Evolutionary conservation across 495 filamentous ascomycete genomes (phyloP).

Genomic region (Choiromyces venosus): DNA sequence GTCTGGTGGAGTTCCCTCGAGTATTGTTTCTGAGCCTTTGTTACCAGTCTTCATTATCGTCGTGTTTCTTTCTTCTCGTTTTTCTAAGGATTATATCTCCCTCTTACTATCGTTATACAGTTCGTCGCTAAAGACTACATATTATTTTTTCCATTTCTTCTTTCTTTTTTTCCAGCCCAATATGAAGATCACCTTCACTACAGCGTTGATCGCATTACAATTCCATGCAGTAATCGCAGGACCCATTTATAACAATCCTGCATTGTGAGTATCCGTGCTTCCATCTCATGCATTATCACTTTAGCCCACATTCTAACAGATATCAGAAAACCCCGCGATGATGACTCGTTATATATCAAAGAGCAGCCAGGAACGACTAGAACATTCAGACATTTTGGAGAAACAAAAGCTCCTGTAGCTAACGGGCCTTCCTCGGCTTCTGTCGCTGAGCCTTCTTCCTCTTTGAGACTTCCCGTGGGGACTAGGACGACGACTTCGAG

Average conservation of each 20-base stretch:
- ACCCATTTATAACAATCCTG: background rate
- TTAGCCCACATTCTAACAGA: background rate
- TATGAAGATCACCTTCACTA: background rate
- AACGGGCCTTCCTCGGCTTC: background rate
- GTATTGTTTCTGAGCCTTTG: background rate
- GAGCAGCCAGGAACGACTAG: background rate
- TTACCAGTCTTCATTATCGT: background rate
- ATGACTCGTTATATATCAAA: background rate
- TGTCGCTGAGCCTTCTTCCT: background rate
- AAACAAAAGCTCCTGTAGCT: background rate
- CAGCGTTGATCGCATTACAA: background rate
- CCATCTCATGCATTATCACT: background rate
- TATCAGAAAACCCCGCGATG: background rate
- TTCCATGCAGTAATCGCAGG: background rate
- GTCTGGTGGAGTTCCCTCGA: constrained; percentile 7
- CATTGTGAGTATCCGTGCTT: background rate
- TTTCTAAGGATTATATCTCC: background rate
- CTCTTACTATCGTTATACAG: constrained; percentile 1
- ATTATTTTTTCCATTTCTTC: constrained; percentile 1
- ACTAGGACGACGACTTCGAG: constrained; percentile 1
- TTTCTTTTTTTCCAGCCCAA: constrained; percentile 5
- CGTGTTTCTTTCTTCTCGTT: background rate
- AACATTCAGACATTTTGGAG: background rate
- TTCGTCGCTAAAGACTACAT: constrained; percentile 1
- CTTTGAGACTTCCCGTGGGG: background rate